Conservation (phyloP, 441 rosid species). For the Gossypium laxum region DNA sequence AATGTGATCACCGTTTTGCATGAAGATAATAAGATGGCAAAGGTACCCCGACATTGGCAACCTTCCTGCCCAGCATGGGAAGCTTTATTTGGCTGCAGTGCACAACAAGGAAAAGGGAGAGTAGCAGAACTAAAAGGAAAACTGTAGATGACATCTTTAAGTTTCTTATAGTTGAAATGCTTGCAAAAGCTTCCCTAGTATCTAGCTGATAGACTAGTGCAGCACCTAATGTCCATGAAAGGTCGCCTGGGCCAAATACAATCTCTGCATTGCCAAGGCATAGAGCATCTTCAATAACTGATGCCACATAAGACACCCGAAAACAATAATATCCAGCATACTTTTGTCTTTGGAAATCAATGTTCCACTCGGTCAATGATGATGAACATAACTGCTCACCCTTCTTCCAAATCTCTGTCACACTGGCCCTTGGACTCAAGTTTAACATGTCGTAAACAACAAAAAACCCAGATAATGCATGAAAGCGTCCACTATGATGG, state of each 20-base stretch:
- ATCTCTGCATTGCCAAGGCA: constrained; percentile 30
- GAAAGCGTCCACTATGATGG: constrained; percentile 26
- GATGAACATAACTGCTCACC: constrained; percentile 37
- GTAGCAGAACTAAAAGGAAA: constrained; percentile 29
- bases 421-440: constrained; percentile 31
- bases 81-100: constrained; percentile 33
- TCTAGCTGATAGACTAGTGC: constrained; percentile 29
- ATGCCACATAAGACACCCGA: constrained; percentile 37
- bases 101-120: constrained; percentile 29
- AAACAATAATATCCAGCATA: constrained; percentile 35
- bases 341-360: constrained; percentile 16
- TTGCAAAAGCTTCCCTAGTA: constrained; percentile 4
- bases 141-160: constrained; percentile 23
- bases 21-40: constrained; percentile 34
- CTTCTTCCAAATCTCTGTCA: constrained; percentile 34
- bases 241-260: constrained; percentile 43
- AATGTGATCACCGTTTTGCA: constrained; percentile 30
- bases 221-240: constrained; percentile 65
- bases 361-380: constrained; percentile 22
- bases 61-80: constrained; percentile 36
- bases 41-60: constrained; percentile 19
- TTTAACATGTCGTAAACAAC: constrained; percentile 33
- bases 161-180: constrained; percentile 10
- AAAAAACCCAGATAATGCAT: constrained; percentile 48
- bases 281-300: constrained; percentile 36